A percentile compares a stretch with the other conserved stretches of the same genome.
Evolutionary conservation across 257 asterid species (phyloP).

Genomic region (Nicotiana benthamiana): DNA sequence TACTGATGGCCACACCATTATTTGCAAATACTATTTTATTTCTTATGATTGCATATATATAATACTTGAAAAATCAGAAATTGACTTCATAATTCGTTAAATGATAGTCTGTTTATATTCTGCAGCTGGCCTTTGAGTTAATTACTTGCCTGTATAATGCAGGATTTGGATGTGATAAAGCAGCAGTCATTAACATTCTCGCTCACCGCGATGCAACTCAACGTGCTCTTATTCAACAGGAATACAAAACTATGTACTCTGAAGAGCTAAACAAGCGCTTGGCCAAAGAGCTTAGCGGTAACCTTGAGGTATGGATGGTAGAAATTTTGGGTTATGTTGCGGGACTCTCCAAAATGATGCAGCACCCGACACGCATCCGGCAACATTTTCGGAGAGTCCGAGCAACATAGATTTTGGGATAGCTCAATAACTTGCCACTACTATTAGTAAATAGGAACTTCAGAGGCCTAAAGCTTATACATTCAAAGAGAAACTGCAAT

Average conservation of each 20-base stretch:
- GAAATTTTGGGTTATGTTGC: not conserved
- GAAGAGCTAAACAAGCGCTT: constrained; percentile 74
- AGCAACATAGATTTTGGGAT: not conserved
- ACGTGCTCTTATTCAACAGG: constrained; percentile 76
- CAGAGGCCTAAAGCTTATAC: not conserved
- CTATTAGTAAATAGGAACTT: not conserved
- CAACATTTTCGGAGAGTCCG: no score
- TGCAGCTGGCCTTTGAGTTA: not conserved
- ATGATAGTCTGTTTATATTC: not conserved
- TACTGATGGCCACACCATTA: no score
- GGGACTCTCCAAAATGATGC: no score
- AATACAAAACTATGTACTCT: constrained; percentile 59
- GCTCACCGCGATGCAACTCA: constrained; percentile 83
- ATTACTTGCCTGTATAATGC: not conserved
- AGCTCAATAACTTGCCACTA: not conserved
- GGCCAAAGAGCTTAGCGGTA: constrained; percentile 74
- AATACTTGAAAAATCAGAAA: not conserved
- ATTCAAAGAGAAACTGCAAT: not conserved
- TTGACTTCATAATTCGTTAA: not conserved
- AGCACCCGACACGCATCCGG: not conserved
- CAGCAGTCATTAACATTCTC: constrained; percentile 66
- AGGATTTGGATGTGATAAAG: constrained; percentile 94
- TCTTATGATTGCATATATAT: not conserved
- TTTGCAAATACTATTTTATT: not conserved
- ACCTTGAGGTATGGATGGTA: constrained; percentile 45